Evolutionary conservation across 768 basidiomycete species (phyloP).

Genomic region (Tulasnella sp.): DNA sequence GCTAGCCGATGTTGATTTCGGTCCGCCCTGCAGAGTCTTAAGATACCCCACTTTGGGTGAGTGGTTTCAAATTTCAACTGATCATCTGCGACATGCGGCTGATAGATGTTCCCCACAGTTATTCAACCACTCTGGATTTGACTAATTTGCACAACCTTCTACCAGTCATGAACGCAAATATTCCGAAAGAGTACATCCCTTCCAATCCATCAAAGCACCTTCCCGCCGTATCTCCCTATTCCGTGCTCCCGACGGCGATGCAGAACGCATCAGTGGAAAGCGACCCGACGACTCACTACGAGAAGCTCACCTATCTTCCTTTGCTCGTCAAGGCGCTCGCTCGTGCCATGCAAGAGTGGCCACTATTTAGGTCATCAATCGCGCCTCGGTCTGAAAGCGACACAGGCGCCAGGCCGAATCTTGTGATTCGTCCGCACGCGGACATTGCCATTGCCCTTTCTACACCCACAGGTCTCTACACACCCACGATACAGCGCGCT

Average conservation of each 20-base stretch:
- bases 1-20: background rate
- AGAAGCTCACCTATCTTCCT: slow-evolving; percentile 78
- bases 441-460: slow-evolving; percentile 79
- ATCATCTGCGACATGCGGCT: background rate
- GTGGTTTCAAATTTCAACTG: background rate
- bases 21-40: slow-evolving; percentile 61
- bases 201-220: slow-evolving; percentile 44
- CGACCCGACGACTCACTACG: slow-evolving; percentile 56
- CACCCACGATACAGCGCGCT: slow-evolving; percentile 65
- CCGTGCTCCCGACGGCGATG: slow-evolving; percentile 33
- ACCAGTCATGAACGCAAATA: slow-evolving; percentile 66
- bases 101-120: slow-evolving; percentile 48
- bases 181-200: slow-evolving; percentile 56
- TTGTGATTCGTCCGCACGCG: slow-evolving; percentile 71
- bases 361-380: slow-evolving; percentile 77
- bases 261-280: slow-evolving; percentile 16
- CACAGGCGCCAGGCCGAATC: slow-evolving; percentile 57
- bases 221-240: slow-evolving; percentile 48
- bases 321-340: slow-evolving; percentile 82
- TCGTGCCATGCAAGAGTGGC: slow-evolving; percentile 81
- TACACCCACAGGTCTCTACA: slow-evolving; percentile 81
- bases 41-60: slow-evolving; percentile 83
- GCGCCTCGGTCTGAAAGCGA: slow-evolving; percentile 47
- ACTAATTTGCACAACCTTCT: slow-evolving; percentile 67
- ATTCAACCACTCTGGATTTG: slow-evolving; percentile 74